Evolutionary conservation across 768 basidiomycete species (phyloP).

Genomic region (Gloeopeniophorella convolvens): DNA sequence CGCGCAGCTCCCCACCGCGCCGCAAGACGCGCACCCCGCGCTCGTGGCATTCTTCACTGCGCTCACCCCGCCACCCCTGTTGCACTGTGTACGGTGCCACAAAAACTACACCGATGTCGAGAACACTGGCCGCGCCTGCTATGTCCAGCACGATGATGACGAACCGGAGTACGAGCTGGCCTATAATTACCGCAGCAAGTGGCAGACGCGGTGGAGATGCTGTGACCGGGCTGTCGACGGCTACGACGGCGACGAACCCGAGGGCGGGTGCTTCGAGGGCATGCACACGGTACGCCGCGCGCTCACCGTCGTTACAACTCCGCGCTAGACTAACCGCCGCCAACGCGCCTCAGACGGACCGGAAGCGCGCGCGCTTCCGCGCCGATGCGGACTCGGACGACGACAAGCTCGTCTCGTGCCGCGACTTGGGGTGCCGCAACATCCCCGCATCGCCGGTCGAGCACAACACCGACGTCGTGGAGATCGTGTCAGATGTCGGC

Average conservation of each 20-base stretch:
- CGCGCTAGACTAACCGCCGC: neutral
- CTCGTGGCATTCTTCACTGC: slow-evolving; percentile 52
- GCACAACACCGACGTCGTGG: slow-evolving; percentile 29
- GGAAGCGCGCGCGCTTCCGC: slow-evolving; percentile 69
- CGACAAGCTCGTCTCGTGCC: slow-evolving; percentile 64
- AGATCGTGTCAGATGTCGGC: slow-evolving; percentile 22
- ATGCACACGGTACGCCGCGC: slow-evolving; percentile 55
- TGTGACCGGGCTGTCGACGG: slow-evolving; percentile 67
- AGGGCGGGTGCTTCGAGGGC: slow-evolving; percentile 82
- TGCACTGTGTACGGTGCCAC: slow-evolving; percentile 75
- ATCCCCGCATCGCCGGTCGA: too few relatives aligned
- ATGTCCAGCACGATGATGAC: slow-evolving; percentile 71
- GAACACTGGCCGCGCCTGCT: slow-evolving; percentile 60
- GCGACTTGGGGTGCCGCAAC: slow-evolving; percentile 47
- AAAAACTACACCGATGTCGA: slow-evolving; percentile 62
- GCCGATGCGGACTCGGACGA: slow-evolving; percentile 60
- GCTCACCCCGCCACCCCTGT: slow-evolving; percentile 55
- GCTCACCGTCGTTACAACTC: neutral
- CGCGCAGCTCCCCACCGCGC: slow-evolving; percentile 36
- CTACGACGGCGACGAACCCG: slow-evolving; percentile 71
- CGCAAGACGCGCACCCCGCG: slow-evolving; percentile 36
- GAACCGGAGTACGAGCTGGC: slow-evolving; percentile 67
- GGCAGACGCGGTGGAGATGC: slow-evolving; percentile 62
- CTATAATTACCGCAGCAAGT: slow-evolving; percentile 27
- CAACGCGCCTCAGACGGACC: slow-evolving; percentile 45